A percentile compares a stretch with the other conserved stretches of the same genome.
Conservation (phyloP, 495 filamentous ascomycete genomes). For the Trichoderma virens region DNA sequence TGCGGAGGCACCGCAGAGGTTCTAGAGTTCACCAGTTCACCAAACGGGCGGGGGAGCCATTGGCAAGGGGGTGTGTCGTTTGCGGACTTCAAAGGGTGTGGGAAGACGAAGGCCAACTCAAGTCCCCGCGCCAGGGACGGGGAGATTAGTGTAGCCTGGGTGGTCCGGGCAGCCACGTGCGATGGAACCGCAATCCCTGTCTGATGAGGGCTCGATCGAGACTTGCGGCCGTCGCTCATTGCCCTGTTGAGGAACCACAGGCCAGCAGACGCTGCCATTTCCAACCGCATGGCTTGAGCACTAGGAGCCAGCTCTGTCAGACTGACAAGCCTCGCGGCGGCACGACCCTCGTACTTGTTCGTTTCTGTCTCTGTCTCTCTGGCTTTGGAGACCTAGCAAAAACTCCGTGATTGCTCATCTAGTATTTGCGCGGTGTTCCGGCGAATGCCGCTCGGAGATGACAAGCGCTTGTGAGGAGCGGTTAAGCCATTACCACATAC, state of each 20-base stretch:
- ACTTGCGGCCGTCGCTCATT: background rate
- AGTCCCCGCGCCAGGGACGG: slow-evolving; percentile 15
- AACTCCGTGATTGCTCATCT: background rate
- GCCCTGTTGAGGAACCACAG: background rate
- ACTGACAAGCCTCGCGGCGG: background rate
- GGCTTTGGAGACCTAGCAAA: too few species aligned
- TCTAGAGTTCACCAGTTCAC: background rate
- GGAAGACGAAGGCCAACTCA: background rate
- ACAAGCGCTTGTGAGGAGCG: background rate
- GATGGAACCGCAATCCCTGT: slow-evolving; percentile 9
- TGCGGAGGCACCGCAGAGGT: background rate
- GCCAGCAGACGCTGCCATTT: background rate
- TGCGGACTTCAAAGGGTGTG: background rate
- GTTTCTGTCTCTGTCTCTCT: background rate
- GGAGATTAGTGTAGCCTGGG: slow-evolving; percentile 33
- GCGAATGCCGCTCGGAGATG: slow-evolving; percentile 1
- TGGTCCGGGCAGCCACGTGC: slow-evolving; percentile 38
- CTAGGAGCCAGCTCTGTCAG: background rate
- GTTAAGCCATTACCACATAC: too few species aligned
- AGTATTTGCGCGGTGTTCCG: background rate
- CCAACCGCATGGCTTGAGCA: background rate
- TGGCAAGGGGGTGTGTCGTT: background rate
- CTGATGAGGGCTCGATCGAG: background rate
- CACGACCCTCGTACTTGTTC: background rate
- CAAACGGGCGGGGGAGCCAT: background rate